Evolutionary conservation across 805 yeast genomes (phyloP), one percentile per base, ranked within the genome.

Genomic region (Candida tammaniensis): DNA sequence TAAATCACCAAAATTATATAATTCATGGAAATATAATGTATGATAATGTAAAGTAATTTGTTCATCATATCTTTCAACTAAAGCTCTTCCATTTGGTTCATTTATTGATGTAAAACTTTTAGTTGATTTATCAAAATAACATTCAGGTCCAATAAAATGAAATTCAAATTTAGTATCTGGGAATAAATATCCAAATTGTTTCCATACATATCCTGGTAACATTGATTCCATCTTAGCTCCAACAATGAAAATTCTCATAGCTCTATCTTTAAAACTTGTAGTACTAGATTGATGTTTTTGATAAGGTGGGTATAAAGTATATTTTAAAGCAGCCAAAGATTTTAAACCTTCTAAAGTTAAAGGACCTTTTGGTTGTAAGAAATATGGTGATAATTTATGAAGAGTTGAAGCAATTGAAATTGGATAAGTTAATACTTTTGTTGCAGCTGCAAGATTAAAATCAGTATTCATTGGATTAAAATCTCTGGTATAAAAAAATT

Each of bases 391-490:
- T 57, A 70, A 83, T 55, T 82, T 83, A 58, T 91, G 93, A 48
- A 93, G 59, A 6, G 87, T 60, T 1, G 94, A 76, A 6, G 86
- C 95, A 28, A 93, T 82, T 4, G 98, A 88, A 40, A 86, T 63
- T 27, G 98, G 98, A 59, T 87, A 93, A 35, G 94, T 85, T 54
- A 93, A 74, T 76, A 91, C 85, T 57, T 93, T 93, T 13, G 98
- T 87, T 21, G 88, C 89, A 4, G 95, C 94, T 1, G 98, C 98
- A 54, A 91, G 68, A 59, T 91, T 94, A 66, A 86, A 91, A 59
- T 89, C 96, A 4, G 96, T 85, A 60, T 93, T 96, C 98, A 93
- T 91, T 4, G 97, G 91, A 50, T 80, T 82, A 57, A 86, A 93
- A 49, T 83, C 83, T 57, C 98, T 75, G 0, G 98, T 91, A 60